Percentiles rank a stretch among this genome's conserved stretches.
These are phyloP conservation scores for Penicillium parvum DNA, from an alignment of 495 filamentous ascomycete species.

Conservation along the genomic window DNA sequence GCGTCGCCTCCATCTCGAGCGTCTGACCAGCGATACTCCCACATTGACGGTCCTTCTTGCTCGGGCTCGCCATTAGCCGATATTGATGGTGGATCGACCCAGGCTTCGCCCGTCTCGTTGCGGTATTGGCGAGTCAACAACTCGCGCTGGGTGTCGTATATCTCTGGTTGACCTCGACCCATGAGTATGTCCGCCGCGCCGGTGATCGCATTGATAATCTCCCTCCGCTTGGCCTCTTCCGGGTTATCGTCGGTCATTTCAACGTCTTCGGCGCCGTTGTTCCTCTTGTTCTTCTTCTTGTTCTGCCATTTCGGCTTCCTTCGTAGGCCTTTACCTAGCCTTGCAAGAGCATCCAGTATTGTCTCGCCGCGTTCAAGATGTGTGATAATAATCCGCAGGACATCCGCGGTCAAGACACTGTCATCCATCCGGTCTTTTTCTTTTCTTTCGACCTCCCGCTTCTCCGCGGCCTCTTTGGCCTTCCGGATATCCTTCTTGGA, in stretches of 20 bases:
- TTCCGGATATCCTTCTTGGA: conserved; percentile 89
- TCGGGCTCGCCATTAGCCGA: conserved; percentile 20
- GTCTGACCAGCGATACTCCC: conserved; percentile 92
- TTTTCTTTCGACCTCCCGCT: conserved; percentile 70
- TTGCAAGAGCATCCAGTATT: conserved; percentile 78
- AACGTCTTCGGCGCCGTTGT: conserved; percentile 47
- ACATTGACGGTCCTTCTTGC: conserved; percentile 48
- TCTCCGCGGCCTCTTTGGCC: conserved; percentile 83
- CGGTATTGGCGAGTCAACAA: conserved; percentile 74
- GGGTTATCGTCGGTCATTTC: conserved; percentile 78
- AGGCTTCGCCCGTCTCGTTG: conserved; percentile 85
- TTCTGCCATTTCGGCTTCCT: conserved; percentile 59
- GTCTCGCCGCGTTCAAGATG: conserved; percentile 81
- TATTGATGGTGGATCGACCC: conserved; percentile 59
- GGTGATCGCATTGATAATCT: conserved; percentile 76
- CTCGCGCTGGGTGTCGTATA: conserved; percentile 90
- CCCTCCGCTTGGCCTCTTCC: conserved; percentile 61
- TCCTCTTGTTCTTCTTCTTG: conserved; percentile 52
- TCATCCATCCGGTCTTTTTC: conserved; percentile 69
- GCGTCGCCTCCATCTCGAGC: conserved; percentile 73
- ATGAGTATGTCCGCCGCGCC: conserved; percentile 84
- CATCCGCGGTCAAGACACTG: conserved; percentile 65
- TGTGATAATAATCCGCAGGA: conserved; percentile 65
- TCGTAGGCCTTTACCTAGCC: conserved; percentile 66
- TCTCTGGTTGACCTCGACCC: conserved; percentile 71